phyloP scores from a whole-genome alignment of 768 basidiomycete species.

The Chalciporus chontae region DNA sequence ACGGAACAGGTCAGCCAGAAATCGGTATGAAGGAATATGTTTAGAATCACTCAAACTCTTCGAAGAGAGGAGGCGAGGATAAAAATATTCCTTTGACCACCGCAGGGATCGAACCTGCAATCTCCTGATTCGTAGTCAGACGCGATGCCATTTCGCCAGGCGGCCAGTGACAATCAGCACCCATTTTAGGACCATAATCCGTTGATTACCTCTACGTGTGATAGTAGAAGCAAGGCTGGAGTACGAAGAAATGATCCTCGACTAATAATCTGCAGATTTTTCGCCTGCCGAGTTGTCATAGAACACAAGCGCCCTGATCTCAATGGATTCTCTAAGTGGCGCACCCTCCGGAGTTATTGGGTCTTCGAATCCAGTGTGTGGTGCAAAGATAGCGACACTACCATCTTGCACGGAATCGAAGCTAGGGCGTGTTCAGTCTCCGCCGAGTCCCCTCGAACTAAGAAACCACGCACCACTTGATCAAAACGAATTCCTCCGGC shows the following conservation, averaged over 20 bases:
- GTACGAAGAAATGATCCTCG: too few relatives aligned
- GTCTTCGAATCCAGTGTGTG: slow-evolving; percentile 62
- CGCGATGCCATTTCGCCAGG: slow-evolving; percentile 94
- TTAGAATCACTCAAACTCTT: too few relatives aligned
- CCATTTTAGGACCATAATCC: too few relatives aligned
- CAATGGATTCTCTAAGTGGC: slow-evolving; percentile 54
- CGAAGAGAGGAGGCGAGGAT: too few relatives aligned
- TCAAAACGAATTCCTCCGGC: slow-evolving; percentile 47
- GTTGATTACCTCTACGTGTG: too few relatives aligned
- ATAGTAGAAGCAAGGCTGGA: too few relatives aligned
- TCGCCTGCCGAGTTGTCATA: slow-evolving; percentile 26
- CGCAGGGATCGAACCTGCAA: slow-evolving; percentile 92
- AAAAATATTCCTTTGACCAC: slow-evolving; percentile 49
- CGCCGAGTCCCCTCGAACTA: neutral
- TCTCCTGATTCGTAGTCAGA: slow-evolving; percentile 95
- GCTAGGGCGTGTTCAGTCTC: slow-evolving; percentile 15
- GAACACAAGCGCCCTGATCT: slow-evolving; percentile 61
- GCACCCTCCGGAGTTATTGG: slow-evolving; percentile 48
- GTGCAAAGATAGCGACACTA: slow-evolving; percentile 51
- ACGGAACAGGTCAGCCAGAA: too few relatives aligned
- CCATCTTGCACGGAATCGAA: slow-evolving; percentile 43
- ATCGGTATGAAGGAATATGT: too few relatives aligned
- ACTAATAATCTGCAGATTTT: too few relatives aligned
- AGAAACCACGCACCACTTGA: slow-evolving; percentile 45
- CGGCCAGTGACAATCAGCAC: slow-evolving; percentile 41